Percentiles rank a stretch among this genome's conserved stretches.
Evolutionary conservation across 805 yeast species (phyloP).

Genomic region (Starmerella sirachaensis): DNA sequence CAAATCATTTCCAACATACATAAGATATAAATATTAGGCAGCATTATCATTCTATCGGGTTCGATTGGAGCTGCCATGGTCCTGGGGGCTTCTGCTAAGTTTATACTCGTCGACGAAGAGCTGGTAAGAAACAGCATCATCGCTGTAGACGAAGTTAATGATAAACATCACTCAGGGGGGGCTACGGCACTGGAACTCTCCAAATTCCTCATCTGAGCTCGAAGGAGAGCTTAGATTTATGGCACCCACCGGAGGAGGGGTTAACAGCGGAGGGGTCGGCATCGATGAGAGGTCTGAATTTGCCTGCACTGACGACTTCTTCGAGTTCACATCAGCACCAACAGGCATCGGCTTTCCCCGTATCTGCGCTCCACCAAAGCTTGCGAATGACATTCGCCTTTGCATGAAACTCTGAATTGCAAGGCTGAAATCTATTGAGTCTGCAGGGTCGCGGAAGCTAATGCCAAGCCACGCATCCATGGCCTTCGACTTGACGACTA

Average conservation of each 20-base stretch:
- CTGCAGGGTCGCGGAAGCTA: conserved; percentile 29
- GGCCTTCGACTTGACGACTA: conserved; percentile 27
- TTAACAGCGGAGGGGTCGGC: conserved; percentile 1
- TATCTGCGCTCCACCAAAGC: neutral
- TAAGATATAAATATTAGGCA: too few species aligned
- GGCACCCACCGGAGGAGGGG: conserved; percentile 1
- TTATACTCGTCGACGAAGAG: too few species aligned
- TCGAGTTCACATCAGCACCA: too few species aligned
- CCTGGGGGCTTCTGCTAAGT: too few species aligned
- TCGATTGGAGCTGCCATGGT: too few species aligned
- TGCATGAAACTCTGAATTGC: conserved; percentile 29
- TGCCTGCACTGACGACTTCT: too few species aligned
- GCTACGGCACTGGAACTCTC: conserved; percentile 31
- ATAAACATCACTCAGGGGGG: too few species aligned
- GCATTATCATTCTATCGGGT: too few species aligned
- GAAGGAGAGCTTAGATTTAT: neutral
- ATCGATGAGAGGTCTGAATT: neutral
- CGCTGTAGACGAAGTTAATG: too few species aligned
- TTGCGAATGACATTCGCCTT: conserved; percentile 12
- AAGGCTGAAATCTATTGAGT: conserved; percentile 31
- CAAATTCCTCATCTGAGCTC: conserved; percentile 29
- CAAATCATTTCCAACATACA: too few species aligned
- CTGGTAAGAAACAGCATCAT: too few species aligned
- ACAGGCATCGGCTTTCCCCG: too few species aligned
- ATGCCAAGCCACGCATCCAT: conserved; percentile 34